A percentile compares a stretch with the other conserved stretches of the same genome.
These are phyloP conservation scores for Agaricales sp. DNA, from an alignment of 1,284 basidiomycete genomes.

Conservation along the genomic window DNA sequence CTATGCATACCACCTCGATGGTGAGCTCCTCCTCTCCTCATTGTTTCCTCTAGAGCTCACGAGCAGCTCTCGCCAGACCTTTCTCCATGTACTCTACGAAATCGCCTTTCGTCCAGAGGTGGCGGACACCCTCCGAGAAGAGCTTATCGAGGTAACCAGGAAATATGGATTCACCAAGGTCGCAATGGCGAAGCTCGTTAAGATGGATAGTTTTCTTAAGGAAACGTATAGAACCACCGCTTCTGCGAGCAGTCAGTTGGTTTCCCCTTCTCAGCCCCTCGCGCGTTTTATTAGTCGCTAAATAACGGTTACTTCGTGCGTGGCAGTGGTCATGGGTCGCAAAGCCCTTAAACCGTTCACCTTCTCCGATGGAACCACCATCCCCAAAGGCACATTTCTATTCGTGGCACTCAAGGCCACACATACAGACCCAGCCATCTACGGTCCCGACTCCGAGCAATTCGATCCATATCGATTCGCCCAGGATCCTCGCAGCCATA, in stretches of 20 bases:
- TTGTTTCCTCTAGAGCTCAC: background rate
- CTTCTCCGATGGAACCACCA: conserved; percentile 20
- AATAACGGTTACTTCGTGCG: no score
- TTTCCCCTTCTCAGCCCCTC: background rate
- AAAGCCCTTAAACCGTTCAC: conserved; percentile 17
- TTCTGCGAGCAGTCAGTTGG: conserved; percentile 14
- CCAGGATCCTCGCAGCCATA: conserved; percentile 6
- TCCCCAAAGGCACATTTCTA: conserved; percentile 16
- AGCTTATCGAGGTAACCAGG: conserved; percentile 21
- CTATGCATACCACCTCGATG: conserved; percentile 21
- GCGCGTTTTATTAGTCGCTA: no score
- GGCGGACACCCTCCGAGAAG: conserved; percentile 24
- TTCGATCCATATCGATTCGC: conserved; percentile 16
- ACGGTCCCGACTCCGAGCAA: conserved; percentile 7
- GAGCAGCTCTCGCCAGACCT: conserved; percentile 12
- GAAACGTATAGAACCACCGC: conserved; percentile 22
- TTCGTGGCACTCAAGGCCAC: background rate
- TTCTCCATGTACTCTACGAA: conserved; percentile 24
- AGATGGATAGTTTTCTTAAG: conserved; percentile 30
- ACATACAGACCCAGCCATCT: conserved; percentile 9
- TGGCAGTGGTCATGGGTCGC: no score
- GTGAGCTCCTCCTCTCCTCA: conserved; percentile 7
- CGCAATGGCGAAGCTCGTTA: conserved; percentile 23
- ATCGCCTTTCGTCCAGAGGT: conserved; percentile 27
- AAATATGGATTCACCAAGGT: conserved; percentile 26